A percentile compares a stretch with the other conserved stretches of the same genome.
phyloP scores from a whole-genome alignment of 495 filamentous ascomycete species.

The Bombardia bombarda region DNA sequence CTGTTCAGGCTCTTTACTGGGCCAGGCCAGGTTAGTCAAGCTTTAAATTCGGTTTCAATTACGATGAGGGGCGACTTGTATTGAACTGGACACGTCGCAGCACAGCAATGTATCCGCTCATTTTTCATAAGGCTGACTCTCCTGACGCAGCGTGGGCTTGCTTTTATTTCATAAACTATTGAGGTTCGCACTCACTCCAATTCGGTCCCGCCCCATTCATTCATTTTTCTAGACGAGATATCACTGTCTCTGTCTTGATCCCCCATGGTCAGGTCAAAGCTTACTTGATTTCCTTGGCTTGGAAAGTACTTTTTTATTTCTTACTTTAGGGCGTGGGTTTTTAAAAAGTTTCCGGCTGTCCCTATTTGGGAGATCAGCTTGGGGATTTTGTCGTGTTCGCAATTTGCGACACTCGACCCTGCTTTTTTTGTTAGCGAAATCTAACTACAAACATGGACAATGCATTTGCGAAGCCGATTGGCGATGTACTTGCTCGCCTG shows the following conservation, averaged over 20 bases:
- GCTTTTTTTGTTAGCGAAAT: not conserved
- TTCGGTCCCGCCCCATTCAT: too few species aligned
- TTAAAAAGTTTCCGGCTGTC: not conserved
- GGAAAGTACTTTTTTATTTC: constrained; percentile 1
- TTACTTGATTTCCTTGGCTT: constrained; percentile 12
- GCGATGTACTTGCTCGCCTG: constrained; percentile 66
- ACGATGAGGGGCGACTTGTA: constrained; percentile 13
- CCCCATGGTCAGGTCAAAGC: not conserved
- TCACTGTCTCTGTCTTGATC: not conserved
- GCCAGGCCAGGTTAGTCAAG: constrained; percentile 2
- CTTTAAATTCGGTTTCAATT: constrained; percentile 2
- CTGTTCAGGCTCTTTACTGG: not conserved
- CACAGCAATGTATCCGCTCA: constrained; percentile 11
- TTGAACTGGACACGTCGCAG: constrained; percentile 29
- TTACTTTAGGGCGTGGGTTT: not conserved
- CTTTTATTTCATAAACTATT: too few species aligned
- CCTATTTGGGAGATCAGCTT: too few species aligned
- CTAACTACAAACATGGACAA: constrained; percentile 57
- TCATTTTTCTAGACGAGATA: too few species aligned
- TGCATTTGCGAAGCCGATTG: constrained; percentile 61
- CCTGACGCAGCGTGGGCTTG: too few species aligned
- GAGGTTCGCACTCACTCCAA: too few species aligned
- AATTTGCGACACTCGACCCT: not conserved
- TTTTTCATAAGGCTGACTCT: constrained; percentile 14
- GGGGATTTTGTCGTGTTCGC: too few species aligned